Evolutionary conservation across 805 yeast genomes (phyloP).

Genomic region (Wickerhamiella alocasiicola): DNA sequence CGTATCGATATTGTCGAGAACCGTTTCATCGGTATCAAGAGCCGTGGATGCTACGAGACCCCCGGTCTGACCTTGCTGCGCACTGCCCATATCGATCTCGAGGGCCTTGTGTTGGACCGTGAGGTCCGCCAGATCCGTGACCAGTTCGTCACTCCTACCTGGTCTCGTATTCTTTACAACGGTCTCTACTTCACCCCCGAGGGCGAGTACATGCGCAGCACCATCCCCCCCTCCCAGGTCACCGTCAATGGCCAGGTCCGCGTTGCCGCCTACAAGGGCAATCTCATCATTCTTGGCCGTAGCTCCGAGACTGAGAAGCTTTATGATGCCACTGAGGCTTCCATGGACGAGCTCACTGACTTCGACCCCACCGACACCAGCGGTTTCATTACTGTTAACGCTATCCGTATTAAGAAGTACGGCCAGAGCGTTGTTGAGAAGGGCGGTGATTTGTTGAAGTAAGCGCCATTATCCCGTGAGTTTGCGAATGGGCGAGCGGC

Average conservation of each 20-base stretch:
- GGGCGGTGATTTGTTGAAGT: slow-evolving; percentile 1
- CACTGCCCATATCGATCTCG: slow-evolving; percentile 87
- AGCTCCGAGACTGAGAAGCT: slow-evolving; percentile 90
- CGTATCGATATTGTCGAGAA: slow-evolving; percentile 98
- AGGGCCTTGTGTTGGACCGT: slow-evolving; percentile 93
- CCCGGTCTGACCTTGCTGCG: slow-evolving; percentile 95
- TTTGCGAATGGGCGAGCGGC: too few species aligned
- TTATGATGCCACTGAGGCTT: slow-evolving; percentile 95
- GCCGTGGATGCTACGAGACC: slow-evolving; percentile 99
- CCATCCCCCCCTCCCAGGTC: slow-evolving; percentile 79
- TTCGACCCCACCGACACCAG: slow-evolving; percentile 94
- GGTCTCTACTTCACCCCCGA: slow-evolving; percentile 98
- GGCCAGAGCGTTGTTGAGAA: slow-evolving; percentile 51
- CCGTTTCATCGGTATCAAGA: slow-evolving; percentile 96
- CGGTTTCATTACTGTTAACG: slow-evolving; percentile 96
- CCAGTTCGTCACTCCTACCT: slow-evolving; percentile 84
- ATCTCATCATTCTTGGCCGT: slow-evolving; percentile 76
- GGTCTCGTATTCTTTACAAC: slow-evolving; percentile 83
- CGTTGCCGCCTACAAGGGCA: slow-evolving; percentile 87
- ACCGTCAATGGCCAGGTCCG: slow-evolving; percentile 96
- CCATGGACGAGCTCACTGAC: slow-evolving; percentile 98
- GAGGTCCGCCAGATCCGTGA: slow-evolving; percentile 97
- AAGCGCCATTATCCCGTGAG: too few species aligned
- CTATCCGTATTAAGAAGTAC: slow-evolving; percentile 95
- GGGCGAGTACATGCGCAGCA: slow-evolving; percentile 78